phyloP scores from a whole-genome alignment of 805 yeast genomes.

The Nakazawaea siamensis region DNA sequence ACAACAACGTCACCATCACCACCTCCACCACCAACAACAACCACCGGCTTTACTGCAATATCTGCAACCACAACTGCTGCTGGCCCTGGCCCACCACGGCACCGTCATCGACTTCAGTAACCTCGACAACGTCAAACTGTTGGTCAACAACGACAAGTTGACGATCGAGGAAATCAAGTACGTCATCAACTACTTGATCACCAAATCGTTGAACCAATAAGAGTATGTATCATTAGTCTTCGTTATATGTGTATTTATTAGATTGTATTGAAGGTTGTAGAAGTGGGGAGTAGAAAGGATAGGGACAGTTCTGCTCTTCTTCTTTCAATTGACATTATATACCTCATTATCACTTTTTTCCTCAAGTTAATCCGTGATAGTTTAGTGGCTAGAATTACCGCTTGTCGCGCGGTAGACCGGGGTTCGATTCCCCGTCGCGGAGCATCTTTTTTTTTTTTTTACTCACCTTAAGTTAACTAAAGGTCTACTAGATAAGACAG shows the following conservation, averaged over 20 bases:
- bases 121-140: constrained; percentile 6
- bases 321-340: too few species aligned
- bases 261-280: constrained; percentile 1
- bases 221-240: too few species aligned
- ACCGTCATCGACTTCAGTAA: constrained; percentile 9
- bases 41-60: constrained; percentile 4
- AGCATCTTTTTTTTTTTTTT: constrained; percentile 1
- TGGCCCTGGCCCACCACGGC: constrained; percentile 5
- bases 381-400: constrained; percentile 10
- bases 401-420: constrained; percentile 10
- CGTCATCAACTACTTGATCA: constrained; percentile 6
- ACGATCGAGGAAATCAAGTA: constrained; percentile 11
- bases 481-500: too few species aligned
- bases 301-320: too few species aligned
- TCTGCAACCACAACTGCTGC: constrained; percentile 3
- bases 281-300: constrained; percentile 4
- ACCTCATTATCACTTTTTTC: too few species aligned
- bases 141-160: constrained; percentile 9
- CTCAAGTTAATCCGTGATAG: constrained; percentile 5
- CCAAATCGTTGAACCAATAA: constrained; percentile 1
- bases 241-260: too few species aligned
- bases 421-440: constrained; percentile 10
- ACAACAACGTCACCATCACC: constrained; percentile 7
- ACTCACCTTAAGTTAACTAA: too few species aligned
- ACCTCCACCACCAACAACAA: constrained; percentile 3